Evolutionary conservation across 192 early-diverging fungal genomes (phyloP).

Genomic region (Obelidium mucronatum): DNA sequence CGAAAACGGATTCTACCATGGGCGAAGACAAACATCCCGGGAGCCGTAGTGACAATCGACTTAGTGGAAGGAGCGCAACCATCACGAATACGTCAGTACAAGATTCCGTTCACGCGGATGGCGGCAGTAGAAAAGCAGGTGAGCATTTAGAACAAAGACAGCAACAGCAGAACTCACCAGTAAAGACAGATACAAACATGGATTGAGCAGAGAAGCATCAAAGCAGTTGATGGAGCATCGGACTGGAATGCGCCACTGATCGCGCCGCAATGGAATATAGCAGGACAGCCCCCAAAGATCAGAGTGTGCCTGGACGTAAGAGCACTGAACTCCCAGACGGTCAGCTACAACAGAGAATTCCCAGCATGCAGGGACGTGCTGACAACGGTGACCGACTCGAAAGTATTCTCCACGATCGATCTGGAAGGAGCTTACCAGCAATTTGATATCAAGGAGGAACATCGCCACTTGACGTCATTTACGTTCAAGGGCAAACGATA

Average conservation of each 20-base stretch:
- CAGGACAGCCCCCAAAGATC: neutral
- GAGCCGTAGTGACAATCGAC: constrained; percentile 1
- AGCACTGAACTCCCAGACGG: neutral
- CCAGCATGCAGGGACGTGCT: neutral
- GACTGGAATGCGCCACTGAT: neutral
- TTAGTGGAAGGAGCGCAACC: neutral
- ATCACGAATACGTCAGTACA: neutral
- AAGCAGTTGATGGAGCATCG: neutral
- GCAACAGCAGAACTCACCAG: too few relatives aligned
- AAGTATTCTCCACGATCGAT: neutral
- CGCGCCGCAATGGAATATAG: neutral
- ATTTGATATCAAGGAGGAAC: neutral
- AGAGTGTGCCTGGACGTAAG: neutral
- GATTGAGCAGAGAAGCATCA: neutral
- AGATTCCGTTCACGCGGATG: neutral
- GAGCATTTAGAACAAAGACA: too few relatives aligned
- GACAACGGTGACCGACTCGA: neutral
- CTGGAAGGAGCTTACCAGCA: constrained; percentile 9
- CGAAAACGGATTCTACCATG: neutral
- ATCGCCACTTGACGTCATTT: neutral
- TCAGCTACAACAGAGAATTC: neutral
- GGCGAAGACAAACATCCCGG: constrained; percentile 10
- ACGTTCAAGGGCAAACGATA: neutral
- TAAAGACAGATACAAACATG: neutral
- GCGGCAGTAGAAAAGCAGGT: neutral